Evolutionary conservation across 345 rosid species (phyloP), one percentile per base, ranked within the genome.

Genomic region (Lumnitzera littorea): DNA sequence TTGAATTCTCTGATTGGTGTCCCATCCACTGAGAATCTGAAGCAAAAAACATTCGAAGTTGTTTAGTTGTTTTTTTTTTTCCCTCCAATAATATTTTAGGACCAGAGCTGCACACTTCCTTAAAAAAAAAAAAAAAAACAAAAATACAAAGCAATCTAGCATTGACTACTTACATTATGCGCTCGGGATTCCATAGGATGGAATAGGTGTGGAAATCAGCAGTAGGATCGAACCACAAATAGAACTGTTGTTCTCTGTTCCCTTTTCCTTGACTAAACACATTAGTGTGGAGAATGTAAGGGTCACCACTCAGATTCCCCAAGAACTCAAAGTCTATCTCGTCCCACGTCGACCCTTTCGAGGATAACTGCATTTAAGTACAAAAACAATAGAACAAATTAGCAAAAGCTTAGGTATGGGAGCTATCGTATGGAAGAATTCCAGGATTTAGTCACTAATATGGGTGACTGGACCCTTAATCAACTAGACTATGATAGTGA

Each of bases 271-370:
- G 77, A 27, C 74, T 70, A 60, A 71, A 80, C 24, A 82, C 77
- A 66, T 84, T 84, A 24, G 87, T 84, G 63, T 84, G 91, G 14
- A 84, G 72, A 54, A 80, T 78, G 76, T 80, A 84, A 25, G 87
- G 90, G 46, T 84, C 85, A 20, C 90, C 90, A 58, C 85, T 82
- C 57, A 66, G 54, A 51, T 85, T 85, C 13, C 91, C 91, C 15
- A 85, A 62, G 67, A 85, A 85, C 77, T 80, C 88, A 17, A 74
- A 80, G 51, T 82, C 91, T 14, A 85, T 80, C 67, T 85, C 88
- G 60, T 85, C 91, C 88, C 91, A 84, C n/a, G 80, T 55, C 20
- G 84, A 71, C 68, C 88, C 91, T 12, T 77, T 67, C 17, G 91
- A 85, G 23, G 82, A 67, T 51, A 85, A 63, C 88, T 82, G 74